Evolutionary conservation across 352 stramenopile genomes (phyloP), one percentile per base, ranked within the genome.

Genomic region (Phytophthora capsici): DNA sequence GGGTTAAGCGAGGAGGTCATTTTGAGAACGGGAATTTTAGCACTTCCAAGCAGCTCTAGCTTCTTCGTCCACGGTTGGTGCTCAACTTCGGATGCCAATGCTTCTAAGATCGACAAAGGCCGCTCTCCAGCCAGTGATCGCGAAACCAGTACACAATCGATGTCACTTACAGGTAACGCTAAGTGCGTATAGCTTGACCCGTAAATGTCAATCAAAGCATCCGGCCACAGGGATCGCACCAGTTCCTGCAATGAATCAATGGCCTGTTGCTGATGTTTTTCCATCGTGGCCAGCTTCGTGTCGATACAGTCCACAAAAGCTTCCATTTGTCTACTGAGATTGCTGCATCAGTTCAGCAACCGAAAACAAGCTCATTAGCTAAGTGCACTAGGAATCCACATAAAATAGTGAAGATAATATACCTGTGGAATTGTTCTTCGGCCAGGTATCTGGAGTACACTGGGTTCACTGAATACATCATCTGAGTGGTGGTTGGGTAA

Each of bases 21-120:
- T 71, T 99, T 99, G 49, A 99, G 91, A 37, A 99, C 94, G 16
- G 97, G 97, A 34, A 99, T 97, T 61, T 97, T 95, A 30, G 97
- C 98, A 50, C 90, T 84, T 55, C 91, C 88, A 30, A 99, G 95
- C 23, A 98, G 70, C 53, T 99, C 98, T 14, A 99, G 90, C 22
- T 86, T 86, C 53, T 86, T 85, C 6, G 74, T 82, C 86, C 89
- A 97, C 1, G 71, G 26, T 36, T 95, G 88, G 14, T 68, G 71
- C 37, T 92, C 89, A 10, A 99, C 61, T 47, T 90, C 86, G 34
- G 84, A 73, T 16, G 89, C 84, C 12, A 99, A 77, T 6, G 94
- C 66, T 59, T 98, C 94, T 62, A 99, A 86, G 53, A 96, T 94
- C 4, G 78, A 75, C 20, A 90, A 76, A n/a, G 97, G 92, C 16